Conservation (phyloP, 176 grass and related monocot species). For the Echinochloa phyllopogon region DNA sequence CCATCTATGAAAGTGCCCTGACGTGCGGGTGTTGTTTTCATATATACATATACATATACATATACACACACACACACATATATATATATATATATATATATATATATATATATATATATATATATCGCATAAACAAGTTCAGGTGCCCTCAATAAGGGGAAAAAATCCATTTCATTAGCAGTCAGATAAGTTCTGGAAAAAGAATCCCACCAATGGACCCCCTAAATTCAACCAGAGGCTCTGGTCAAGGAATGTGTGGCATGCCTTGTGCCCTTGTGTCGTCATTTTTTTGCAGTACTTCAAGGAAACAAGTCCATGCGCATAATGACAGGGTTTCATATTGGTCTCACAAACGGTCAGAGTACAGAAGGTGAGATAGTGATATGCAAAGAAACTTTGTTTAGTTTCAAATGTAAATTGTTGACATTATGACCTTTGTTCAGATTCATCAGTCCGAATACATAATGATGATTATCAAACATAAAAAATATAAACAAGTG, state of each 20-base stretch:
- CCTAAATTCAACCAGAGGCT: constrained; percentile 33
- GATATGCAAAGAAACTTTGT: background rate
- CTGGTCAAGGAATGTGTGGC: constrained; percentile 22
- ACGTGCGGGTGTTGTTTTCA: background rate
- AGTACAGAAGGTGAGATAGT: constrained; percentile 24
- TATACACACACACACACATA: no score
- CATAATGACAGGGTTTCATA: background rate
- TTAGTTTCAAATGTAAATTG: background rate
- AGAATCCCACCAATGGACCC: background rate
- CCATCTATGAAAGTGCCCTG: background rate
- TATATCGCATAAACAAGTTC: background rate
- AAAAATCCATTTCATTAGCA: background rate
- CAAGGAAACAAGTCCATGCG: constrained; percentile 26
- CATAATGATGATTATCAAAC: background rate
- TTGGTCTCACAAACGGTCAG: constrained; percentile 28
- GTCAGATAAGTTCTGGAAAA: background rate
- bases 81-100: no score
- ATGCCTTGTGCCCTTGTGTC: constrained; percentile 3
- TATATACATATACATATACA: no score
- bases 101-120: no score
- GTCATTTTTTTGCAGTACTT: background rate
- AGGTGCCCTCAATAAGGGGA: background rate
- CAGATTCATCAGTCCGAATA: background rate
- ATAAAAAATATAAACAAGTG: background rate
- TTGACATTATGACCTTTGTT: background rate